A percentile compares a stretch with the other conserved stretches of the same genome.
Conservation (phyloP, 352 stramenopile species). For the Plasmopara halstedii region DNA sequence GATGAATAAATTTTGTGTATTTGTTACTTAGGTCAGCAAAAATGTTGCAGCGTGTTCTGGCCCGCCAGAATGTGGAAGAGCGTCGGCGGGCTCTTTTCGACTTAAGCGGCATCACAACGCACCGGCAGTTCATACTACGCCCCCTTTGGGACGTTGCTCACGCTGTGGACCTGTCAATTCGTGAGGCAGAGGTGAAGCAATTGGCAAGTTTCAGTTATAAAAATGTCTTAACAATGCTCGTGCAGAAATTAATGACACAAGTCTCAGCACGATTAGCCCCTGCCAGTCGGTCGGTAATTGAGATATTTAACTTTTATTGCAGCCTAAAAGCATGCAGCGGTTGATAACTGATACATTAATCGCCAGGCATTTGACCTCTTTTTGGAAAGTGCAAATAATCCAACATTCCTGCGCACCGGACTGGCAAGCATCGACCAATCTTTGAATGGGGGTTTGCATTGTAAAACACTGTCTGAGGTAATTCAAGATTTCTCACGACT, state of each 20-base stretch:
- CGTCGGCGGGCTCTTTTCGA: conserved; percentile 33
- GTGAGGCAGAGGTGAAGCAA: conserved; percentile 36
- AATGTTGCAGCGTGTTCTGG: conserved; percentile 58
- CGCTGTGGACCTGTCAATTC: conserved; percentile 53
- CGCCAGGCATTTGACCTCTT: conserved; percentile 73
- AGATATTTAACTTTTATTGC: neutral
- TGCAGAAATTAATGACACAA: conserved; percentile 45
- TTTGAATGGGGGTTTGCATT: conserved; percentile 53
- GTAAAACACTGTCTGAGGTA: conserved; percentile 48
- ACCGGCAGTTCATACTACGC: conserved; percentile 43
- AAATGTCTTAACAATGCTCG: conserved; percentile 3
- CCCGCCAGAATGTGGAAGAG: conserved; percentile 45
- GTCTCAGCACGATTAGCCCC: conserved; percentile 51
- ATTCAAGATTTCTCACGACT: conserved; percentile 2
- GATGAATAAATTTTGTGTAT: neutral
- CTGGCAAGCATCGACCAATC: conserved; percentile 53
- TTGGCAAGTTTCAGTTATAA: neutral
- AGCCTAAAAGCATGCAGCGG: too few species aligned
- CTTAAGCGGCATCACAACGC: conserved; percentile 43
- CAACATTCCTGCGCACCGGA: conserved; percentile 54
- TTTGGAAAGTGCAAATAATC: conserved; percentile 57
- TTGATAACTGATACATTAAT: too few species aligned
- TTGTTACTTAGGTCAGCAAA: neutral
- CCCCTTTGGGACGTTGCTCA: conserved; percentile 59
- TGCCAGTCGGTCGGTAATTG: conserved; percentile 27